Evolutionary conservation across 495 filamentous ascomycete species (phyloP), one percentile per base, ranked within the genome.

Genomic region (Penicillium herquei): DNA sequence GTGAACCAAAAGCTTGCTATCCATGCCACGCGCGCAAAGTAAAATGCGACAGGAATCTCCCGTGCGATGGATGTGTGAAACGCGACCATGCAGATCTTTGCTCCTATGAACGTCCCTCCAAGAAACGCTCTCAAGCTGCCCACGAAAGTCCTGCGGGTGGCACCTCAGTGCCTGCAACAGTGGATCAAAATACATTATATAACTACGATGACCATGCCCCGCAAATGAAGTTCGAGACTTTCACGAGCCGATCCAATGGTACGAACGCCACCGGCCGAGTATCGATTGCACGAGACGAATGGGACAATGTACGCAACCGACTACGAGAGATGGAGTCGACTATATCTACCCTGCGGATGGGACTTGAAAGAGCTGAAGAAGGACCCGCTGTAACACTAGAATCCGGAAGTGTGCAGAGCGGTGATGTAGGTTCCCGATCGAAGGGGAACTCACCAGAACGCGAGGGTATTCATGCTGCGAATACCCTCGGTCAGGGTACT

Each of bases 21-120:
- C 86, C 87, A 31, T 89, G 87, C 68, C 77, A 87, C 57, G 84
- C 86, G 67, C 77, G 87, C 18, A 90, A 90, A 61, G 87, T 89
- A 40, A 89, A 87, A 72, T 90, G 87, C 63, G 85, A 88, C 68
- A 86, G 87, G 60, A 84, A 87, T 51, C 76, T 84, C 43, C 87
- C 87, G 1, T 90, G 87, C 66, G 84, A 88, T 61, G 85, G 87
- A 35, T 90, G 87, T 61, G 80, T 87, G 59, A 88, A 88, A 74
- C 78, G 87, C 55, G 85, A 88, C 54, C 86, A 90, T 65, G 79
- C 85, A 7, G 80, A 84, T 64, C 76, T 90, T 32, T 90, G 87
- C 61, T 87, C 84, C 12, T 89, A 88, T 69, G 87, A 87, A 66
- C 84, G 85, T 1, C 87, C 87, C 55, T 77, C 81, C 14, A 82